Evolutionary conservation across 2,329 filamentous ascomycete species (phyloP).

Genomic region (Cytospora schulzeri): DNA sequence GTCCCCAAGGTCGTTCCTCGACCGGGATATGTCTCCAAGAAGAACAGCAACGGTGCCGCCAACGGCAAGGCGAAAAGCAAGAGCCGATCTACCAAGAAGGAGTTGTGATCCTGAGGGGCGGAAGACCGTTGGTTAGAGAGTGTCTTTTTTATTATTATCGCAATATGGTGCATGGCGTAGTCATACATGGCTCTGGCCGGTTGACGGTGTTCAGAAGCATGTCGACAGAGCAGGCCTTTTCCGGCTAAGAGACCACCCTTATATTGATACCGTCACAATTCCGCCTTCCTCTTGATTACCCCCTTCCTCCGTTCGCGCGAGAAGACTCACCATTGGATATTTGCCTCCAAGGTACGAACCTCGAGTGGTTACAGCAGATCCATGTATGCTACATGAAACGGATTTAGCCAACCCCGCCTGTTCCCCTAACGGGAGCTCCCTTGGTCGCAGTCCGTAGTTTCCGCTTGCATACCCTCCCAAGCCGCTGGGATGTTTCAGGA

Average conservation of each 20-base stretch:
- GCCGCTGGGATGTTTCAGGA: constrained; percentile 8
- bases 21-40: neutral
- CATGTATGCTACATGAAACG: neutral
- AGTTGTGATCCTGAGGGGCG: constrained; percentile 1
- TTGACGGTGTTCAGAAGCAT: neutral
- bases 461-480: constrained; percentile 4
- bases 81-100: constrained; percentile 22
- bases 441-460: constrained; percentile 7
- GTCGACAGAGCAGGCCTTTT: neutral
- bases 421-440: constrained; percentile 17
- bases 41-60: neutral
- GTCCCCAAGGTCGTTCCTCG: constrained; percentile 50
- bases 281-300: neutral
- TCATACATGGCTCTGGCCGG: neutral
- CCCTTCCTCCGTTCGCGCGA: too few species aligned
- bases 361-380: neutral
- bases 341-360: neutral
- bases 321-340: neutral
- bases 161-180: neutral
- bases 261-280: neutral
- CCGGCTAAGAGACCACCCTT: neutral
- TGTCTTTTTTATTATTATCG: too few species aligned
- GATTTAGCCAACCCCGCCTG: constrained; percentile 5
- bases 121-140: neutral
- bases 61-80: constrained; percentile 4